Evolutionary conservation across 441 rosid genomes (phyloP), one percentile per base, ranked within the genome.

Genomic region (Lepidium campestre): DNA sequence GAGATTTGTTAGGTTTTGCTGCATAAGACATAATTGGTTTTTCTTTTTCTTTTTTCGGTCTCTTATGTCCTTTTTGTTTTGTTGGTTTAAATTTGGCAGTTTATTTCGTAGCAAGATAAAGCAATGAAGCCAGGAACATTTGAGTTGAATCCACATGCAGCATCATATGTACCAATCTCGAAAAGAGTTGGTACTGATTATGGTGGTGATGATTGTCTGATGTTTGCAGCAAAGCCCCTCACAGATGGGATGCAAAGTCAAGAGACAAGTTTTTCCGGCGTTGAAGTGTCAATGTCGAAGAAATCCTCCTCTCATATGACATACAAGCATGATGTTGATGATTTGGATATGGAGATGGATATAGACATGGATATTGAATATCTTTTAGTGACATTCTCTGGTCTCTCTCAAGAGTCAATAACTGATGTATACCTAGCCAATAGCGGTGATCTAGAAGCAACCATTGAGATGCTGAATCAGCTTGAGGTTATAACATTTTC

Each of bases 121-220:
- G 68, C 70, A 50, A 89, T 92, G 98, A 90, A 82, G 82, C 75
- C 84, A 0, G 85, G 85, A 73, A 67, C 68, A 36, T 88, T 93
- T 75, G 75, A 80, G 13, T 75, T 93, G 87, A 93, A 93, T 70
- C 98, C 98, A 0, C 78, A 88, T 74, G 98, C 98, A 23, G 83
- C 94, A 29, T 74, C 93, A 14, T 93, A 90, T 39, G 62, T 86
- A 44, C 98, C 98, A 2, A 78, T 90, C 55, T 82, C 86, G 10
- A 87, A 83, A 80, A 84, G 96, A 73, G 82, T 49, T 50, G 62
- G 66, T 70, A n/a, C n/a, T n/a, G 50, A 13, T 32, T 14, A 13
- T 40, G 49, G 52, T 46, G 49, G 62, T 61, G 57, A 59, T 41
- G 75, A 71, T 17, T 80, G 77, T 57, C 52, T 55, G 23, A 46